Conservation (phyloP, 768 basidiomycete species). For the Termitomyces sp. region DNA sequence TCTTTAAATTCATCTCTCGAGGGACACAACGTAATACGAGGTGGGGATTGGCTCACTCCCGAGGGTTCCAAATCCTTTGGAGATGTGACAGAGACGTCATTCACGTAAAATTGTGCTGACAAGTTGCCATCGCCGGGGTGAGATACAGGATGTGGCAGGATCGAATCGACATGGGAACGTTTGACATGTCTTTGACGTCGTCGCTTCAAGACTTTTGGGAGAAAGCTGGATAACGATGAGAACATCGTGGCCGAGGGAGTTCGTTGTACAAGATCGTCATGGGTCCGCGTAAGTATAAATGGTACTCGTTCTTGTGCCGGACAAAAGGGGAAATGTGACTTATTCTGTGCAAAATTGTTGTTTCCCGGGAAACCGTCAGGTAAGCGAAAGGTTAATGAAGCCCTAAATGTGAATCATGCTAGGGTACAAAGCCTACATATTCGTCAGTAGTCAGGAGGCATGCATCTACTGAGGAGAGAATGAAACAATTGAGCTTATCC, state of each 20-base stretch:
- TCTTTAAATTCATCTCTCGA: neutral
- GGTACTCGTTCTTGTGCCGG: neutral
- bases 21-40: neutral
- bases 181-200: neutral
- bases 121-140: neutral
- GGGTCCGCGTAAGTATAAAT: neutral
- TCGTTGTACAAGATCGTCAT: neutral
- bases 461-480: too few relatives aligned
- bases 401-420: neutral
- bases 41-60: neutral
- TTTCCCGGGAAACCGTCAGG: neutral
- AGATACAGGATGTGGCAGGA: neutral
- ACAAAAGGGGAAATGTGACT: neutral
- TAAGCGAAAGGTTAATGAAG: neutral
- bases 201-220: neutral
- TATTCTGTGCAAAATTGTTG: neutral
- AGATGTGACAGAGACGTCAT: neutral
- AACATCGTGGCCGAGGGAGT: neutral
- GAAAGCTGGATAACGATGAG: neutral
- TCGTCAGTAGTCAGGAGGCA: too few relatives aligned
- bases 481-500: too few relatives aligned
- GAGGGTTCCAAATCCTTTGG: neutral
- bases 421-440: too few relatives aligned
- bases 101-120: neutral
- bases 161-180: neutral